Conservation (phyloP, 306 rosid species). For the Ammopiptanthus mongolicus region DNA sequence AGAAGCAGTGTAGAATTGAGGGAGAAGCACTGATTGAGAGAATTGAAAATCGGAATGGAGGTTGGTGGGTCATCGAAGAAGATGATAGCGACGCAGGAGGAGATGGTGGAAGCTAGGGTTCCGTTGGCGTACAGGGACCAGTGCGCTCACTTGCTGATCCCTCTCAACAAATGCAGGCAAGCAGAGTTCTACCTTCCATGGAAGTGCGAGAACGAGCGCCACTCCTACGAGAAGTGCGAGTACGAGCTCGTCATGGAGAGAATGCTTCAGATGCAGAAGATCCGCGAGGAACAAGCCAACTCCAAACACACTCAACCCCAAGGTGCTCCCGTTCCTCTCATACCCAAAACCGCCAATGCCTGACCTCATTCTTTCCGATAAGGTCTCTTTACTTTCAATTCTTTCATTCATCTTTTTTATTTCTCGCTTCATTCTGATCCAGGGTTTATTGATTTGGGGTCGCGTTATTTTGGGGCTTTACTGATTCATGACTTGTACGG, state of each 20-base stretch:
- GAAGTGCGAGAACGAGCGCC: slow-evolving; percentile 88
- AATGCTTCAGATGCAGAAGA: slow-evolving; percentile 94
- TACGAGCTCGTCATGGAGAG: slow-evolving; percentile 96
- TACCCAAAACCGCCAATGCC: slow-evolving; percentile 76
- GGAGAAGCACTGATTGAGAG: too few species aligned
- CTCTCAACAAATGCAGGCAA: slow-evolving; percentile 92
- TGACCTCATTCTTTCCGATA: slow-evolving; percentile 16
- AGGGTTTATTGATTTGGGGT: slow-evolving; percentile 15
- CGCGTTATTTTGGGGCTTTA: not conserved
- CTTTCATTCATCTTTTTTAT: not conserved
- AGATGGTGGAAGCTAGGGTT: slow-evolving; percentile 85
- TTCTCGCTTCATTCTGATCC: not conserved
- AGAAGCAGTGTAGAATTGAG: too few species aligned
- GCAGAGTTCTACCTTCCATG: slow-evolving; percentile 82
- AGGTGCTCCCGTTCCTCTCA: slow-evolving; percentile 40
- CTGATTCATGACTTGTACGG: too few species aligned
- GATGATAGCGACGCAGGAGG: slow-evolving; percentile 95
- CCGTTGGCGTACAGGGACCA: slow-evolving; percentile 83
- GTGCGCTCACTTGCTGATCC: slow-evolving; percentile 88
- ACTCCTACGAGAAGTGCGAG: slow-evolving; percentile 82
- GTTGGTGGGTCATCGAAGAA: slow-evolving; percentile 79
- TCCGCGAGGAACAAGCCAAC: slow-evolving; percentile 51
- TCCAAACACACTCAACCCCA: slow-evolving; percentile 36
- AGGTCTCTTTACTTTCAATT: not conserved
- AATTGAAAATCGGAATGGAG: slow-evolving; percentile 28